Evolutionary conservation across 2,329 filamentous ascomycete species (phyloP).

Genomic region (Fusarium guadeloupense): DNA sequence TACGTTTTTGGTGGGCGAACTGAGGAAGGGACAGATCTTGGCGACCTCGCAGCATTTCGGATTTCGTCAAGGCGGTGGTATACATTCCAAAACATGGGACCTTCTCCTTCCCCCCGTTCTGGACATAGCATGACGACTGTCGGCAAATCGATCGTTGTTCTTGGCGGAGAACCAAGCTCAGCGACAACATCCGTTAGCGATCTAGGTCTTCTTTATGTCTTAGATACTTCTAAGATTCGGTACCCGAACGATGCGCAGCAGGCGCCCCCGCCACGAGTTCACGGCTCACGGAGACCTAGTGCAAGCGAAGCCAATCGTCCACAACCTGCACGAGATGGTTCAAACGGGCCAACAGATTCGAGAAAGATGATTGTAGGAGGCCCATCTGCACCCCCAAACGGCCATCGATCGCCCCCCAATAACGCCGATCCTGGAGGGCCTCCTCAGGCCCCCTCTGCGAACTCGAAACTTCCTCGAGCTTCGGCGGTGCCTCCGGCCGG

Average conservation of each 20-base stretch:
- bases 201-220: slow-evolving; percentile 85
- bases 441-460: slow-evolving; percentile 46
- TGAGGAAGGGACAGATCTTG: slow-evolving; percentile 90
- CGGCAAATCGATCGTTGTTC: slow-evolving; percentile 89
- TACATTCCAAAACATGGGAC: slow-evolving; percentile 99
- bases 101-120: slow-evolving; percentile 89
- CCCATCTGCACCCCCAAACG: slow-evolving; percentile 51
- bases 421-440: slow-evolving; percentile 51
- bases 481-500: slow-evolving; percentile 53
- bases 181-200: slow-evolving; percentile 83
- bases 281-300: slow-evolving; percentile 55
- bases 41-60: slow-evolving; percentile 84
- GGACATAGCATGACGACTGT: slow-evolving; percentile 98
- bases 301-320: slow-evolving; percentile 52
- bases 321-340: slow-evolving; percentile 60
- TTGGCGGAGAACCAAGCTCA: slow-evolving; percentile 94
- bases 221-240: slow-evolving; percentile 95
- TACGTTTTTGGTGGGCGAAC: slow-evolving; percentile 98
- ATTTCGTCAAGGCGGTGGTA: slow-evolving; percentile 91
- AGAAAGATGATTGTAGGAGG: slow-evolving; percentile 55
- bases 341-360: slow-evolving; percentile 60
- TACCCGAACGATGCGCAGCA: slow-evolving; percentile 81
- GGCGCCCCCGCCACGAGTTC: slow-evolving; percentile 48
- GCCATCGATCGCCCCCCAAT: slow-evolving; percentile 52
- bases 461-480: slow-evolving; percentile 50